Conservation (phyloP, 2,329 filamentous ascomycete genomes). For the Cadophora malorum region DNA sequence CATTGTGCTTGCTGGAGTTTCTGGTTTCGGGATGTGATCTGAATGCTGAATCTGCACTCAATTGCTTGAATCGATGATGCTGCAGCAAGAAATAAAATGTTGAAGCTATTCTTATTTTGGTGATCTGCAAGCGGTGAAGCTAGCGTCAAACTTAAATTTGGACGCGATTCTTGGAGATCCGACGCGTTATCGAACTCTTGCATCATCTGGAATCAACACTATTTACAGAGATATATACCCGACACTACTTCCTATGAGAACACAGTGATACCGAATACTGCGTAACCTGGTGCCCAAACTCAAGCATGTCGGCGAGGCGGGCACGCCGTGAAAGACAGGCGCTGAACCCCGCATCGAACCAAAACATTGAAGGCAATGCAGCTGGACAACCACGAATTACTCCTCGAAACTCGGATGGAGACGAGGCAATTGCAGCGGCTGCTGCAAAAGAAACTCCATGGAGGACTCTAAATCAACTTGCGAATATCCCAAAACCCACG, state of each 20-base stretch:
- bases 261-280: neutral
- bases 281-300: no score
- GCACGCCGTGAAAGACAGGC: constrained; percentile 15
- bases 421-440: constrained; percentile 24
- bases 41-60: neutral
- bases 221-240: neutral
- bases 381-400: constrained; percentile 34
- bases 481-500: constrained; percentile 41
- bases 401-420: constrained; percentile 38
- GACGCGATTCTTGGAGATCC: neutral
- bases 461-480: constrained; percentile 36
- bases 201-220: neutral
- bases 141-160: constrained; percentile 4
- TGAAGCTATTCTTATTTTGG: constrained; percentile 3
- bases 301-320: constrained; percentile 17
- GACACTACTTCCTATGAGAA: neutral
- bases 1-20: constrained; percentile 34
- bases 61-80: neutral
- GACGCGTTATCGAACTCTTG: neutral
- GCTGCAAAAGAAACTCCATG: constrained; percentile 41
- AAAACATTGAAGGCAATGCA: constrained; percentile 6
- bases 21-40: neutral
- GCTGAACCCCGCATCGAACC: constrained; percentile 12
- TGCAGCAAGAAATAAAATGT: constrained; percentile 11
- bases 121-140: constrained; percentile 20